Evolutionary conservation across 2,329 filamentous ascomycete species (phyloP), one percentile per base, ranked within the genome.

Genomic region (Niveomyces coronatus): DNA sequence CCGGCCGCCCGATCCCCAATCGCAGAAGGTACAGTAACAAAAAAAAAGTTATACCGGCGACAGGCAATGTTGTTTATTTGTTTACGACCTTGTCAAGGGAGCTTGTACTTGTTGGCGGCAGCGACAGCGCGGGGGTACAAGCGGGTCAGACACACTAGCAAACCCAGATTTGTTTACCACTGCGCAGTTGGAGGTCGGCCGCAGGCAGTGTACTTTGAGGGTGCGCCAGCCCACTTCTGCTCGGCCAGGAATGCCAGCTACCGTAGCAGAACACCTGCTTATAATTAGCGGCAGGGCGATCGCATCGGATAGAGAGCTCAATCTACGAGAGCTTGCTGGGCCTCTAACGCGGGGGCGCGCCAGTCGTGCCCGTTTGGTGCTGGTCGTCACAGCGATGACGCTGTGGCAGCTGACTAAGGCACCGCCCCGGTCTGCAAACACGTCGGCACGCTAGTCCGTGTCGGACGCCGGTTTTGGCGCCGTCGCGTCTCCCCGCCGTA

Each of bases 351-450:
- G 35, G 14, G 22, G 9, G 23, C 16, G 8, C 5, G 8, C 18
- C n/a, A 39, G 23, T 19, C 18, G 5, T 35, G 33, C 32, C 17
- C 14, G 20, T 11, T 5, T 5, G 15, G 31, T 14, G 13, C 32
- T 44, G 45, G 56, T 60, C 54, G 56, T 58, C 56, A 47, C 46
- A 52, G 55, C 47, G 50, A 60, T 57, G 51, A 51, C 49, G 48
- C 49, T 49, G 48, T 49, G 38, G 45, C 34, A 42, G 39, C 29
- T 32, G 31, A 28, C 34, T 38, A 26, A 32, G 15, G 9, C 6
- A 13, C 4, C 9, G 24, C 34, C 18, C 11, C 5, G 7, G 8
- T 14, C 18, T 22, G 32, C 9, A 31, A 24, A 22, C 13, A 5
- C 30, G 5, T 16, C 5, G n/a, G 13, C 7, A 4, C 13, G 11